Evolutionary conservation across 1,284 basidiomycete species (phyloP).

Genomic region (Ceratobasidium sp.): DNA sequence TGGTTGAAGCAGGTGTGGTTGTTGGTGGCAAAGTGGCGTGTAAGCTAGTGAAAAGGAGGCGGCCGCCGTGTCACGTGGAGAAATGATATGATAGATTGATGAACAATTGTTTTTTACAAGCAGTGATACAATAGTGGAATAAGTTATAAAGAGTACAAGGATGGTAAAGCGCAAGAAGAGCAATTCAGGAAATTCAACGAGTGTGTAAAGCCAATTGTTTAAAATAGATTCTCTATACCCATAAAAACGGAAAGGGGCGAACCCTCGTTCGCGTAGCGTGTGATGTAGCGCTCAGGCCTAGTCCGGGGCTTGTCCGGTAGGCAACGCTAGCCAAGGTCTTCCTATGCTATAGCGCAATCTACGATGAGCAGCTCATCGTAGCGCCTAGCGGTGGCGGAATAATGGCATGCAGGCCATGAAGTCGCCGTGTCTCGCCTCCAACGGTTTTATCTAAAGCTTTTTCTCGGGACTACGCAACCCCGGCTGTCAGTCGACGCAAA

Average conservation of each 20-base stretch:
- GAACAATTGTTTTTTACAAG: neutral
- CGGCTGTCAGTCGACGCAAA: neutral
- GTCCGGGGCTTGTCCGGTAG: no score
- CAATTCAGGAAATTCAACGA: neutral
- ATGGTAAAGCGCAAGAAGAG: neutral
- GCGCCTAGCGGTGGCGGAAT: neutral
- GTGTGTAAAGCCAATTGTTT: neutral
- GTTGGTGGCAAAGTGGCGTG: no score
- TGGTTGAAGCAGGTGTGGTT: no score
- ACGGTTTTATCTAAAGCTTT: neutral
- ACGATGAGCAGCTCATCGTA: neutral
- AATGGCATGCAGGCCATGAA: neutral
- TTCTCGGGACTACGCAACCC: slow-evolving; percentile 18
- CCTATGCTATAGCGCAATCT: no score
- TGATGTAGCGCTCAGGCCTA: neutral
- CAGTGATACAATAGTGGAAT: slow-evolving; percentile 7
- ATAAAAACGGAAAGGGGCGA: neutral
- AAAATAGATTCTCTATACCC: neutral
- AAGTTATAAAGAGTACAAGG: slow-evolving; percentile 10
- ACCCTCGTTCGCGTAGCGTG: neutral
- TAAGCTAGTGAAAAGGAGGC: no score
- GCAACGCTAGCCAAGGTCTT: no score
- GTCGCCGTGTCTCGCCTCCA: neutral
- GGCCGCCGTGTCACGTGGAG: neutral
- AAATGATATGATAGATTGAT: neutral